Percentiles rank a stretch among this genome's conserved stretches.
These are phyloP conservation scores for Pyricularia grisea DNA, from an alignment of 2,329 filamentous ascomycete species.

Conservation along the genomic window DNA sequence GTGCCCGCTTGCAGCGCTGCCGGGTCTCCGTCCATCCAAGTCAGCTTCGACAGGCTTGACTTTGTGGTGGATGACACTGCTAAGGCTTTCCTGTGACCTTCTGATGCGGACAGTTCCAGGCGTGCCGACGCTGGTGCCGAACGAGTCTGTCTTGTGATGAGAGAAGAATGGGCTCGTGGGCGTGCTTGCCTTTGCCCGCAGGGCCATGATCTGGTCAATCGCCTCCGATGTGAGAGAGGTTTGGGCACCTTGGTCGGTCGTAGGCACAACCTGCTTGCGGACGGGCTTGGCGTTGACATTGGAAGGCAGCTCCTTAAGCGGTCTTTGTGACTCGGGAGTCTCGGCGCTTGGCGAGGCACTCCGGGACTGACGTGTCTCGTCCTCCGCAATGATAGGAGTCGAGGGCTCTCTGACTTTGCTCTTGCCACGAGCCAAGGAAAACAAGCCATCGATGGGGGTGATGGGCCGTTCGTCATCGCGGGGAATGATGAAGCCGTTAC, in stretches of 20 bases:
- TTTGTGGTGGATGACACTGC: conserved; percentile 29
- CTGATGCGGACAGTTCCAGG: conserved; percentile 30
- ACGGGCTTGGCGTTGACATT: conserved; percentile 36
- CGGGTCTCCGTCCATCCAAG: conserved; percentile 45
- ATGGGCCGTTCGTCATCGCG: conserved; percentile 29
- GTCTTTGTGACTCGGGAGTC: conserved; percentile 45
- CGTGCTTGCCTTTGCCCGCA: conserved; percentile 41
- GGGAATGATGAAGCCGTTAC: conserved; percentile 48
- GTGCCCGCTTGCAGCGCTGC: conserved; percentile 61
- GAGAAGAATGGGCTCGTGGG: conserved; percentile 13
- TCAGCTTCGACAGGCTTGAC: conserved; percentile 25
- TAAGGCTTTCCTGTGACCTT: conserved; percentile 39
- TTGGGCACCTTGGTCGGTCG: conserved; percentile 66
- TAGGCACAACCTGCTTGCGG: conserved; percentile 32
- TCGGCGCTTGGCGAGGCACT: conserved; percentile 28
- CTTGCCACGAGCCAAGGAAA: conserved; percentile 33
- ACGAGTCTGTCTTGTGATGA: conserved; percentile 26
- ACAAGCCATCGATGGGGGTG: conserved; percentile 28
- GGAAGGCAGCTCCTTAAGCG: conserved; percentile 53
- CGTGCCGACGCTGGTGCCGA: conserved; percentile 17
- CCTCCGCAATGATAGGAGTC: conserved; percentile 49
- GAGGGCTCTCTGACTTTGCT: conserved; percentile 28
- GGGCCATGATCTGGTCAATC: conserved; percentile 57
- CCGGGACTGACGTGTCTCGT: conserved; percentile 50
- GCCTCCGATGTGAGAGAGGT: conserved; percentile 74